Evolutionary conservation across 2,329 filamentous ascomycete species (phyloP).

Genomic region (Lomentospora prolificans): DNA sequence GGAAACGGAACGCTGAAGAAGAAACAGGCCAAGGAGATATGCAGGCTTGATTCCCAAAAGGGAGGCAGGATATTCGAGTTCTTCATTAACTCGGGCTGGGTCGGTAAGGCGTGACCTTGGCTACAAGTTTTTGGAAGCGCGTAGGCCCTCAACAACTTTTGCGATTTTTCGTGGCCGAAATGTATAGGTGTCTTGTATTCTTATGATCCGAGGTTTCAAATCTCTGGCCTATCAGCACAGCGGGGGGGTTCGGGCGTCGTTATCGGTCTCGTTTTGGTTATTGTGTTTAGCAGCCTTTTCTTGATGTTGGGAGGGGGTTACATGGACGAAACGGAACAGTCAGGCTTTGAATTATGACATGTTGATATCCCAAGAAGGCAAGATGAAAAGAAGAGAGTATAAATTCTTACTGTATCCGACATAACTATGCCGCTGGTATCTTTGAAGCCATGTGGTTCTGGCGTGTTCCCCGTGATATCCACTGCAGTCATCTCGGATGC

Average conservation of each 20-base stretch:
- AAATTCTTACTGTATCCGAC: too few relatives aligned
- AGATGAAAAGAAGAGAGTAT: too few relatives aligned
- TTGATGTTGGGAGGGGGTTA: too few relatives aligned
- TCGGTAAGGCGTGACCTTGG: conserved; percentile 61
- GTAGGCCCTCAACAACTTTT: not conserved
- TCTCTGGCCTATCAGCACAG: not conserved
- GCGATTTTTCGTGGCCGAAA: not conserved
- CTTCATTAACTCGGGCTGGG: conserved; percentile 86
- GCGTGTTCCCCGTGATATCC: too few relatives aligned
- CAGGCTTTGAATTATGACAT: not conserved
- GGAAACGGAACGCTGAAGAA: conserved; percentile 83
- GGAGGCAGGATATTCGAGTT: conserved; percentile 86
- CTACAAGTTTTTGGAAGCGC: not conserved
- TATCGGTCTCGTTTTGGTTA: not conserved
- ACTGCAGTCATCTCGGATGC: too few relatives aligned
- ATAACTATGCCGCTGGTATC: too few relatives aligned
- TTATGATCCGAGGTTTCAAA: not conserved
- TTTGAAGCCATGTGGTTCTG: too few relatives aligned
- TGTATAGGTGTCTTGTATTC: not conserved
- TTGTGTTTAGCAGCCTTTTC: too few relatives aligned
- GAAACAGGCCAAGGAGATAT: conserved; percentile 84
- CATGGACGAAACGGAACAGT: not conserved
- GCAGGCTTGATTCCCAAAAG: conserved; percentile 74
- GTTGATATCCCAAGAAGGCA: not conserved
- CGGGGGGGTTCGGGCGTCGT: not conserved